Conservation (phyloP, 176 grass and related monocot genomes). For the Dactylis glomerata region DNA sequence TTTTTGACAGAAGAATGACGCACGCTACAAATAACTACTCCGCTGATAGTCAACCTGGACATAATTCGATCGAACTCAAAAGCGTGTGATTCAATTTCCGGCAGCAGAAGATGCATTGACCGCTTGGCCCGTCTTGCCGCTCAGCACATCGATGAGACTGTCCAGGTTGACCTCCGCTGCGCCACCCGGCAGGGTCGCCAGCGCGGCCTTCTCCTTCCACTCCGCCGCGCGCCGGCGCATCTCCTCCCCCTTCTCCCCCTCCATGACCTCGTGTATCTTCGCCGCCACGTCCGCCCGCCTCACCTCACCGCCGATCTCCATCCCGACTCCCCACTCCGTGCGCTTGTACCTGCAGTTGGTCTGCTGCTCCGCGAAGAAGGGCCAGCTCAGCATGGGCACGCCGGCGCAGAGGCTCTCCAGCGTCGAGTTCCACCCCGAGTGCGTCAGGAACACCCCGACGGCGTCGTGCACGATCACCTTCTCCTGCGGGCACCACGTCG, state of each 20-base stretch:
- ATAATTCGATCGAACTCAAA: neutral
- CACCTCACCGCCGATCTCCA: slow-evolving; percentile 66
- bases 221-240: slow-evolving; percentile 46
- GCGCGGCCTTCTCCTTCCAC: slow-evolving; percentile 40
- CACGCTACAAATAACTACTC: neutral
- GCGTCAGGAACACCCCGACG: slow-evolving; percentile 62
- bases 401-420: slow-evolving; percentile 66
- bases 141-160: slow-evolving; percentile 23
- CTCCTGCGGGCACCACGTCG: slow-evolving; percentile 76
- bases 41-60: too few species aligned
- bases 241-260: slow-evolving; percentile 53
- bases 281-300: slow-evolving; percentile 41
- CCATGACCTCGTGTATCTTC: slow-evolving; percentile 52
- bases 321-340: slow-evolving; percentile 61
- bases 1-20: neutral
- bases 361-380: slow-evolving; percentile 78
- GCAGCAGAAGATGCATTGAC: neutral
- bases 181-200: slow-evolving; percentile 23
- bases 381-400: slow-evolving; percentile 76
- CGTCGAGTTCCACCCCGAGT: slow-evolving; percentile 79
- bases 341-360: slow-evolving; percentile 64
- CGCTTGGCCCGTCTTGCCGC: neutral
- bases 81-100: neutral
- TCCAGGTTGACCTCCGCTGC: neutral
- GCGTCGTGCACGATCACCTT: slow-evolving; percentile 50